phyloP scores from a whole-genome alignment of 768 basidiomycete genomes.

The Xerocomus potaroensis region DNA sequence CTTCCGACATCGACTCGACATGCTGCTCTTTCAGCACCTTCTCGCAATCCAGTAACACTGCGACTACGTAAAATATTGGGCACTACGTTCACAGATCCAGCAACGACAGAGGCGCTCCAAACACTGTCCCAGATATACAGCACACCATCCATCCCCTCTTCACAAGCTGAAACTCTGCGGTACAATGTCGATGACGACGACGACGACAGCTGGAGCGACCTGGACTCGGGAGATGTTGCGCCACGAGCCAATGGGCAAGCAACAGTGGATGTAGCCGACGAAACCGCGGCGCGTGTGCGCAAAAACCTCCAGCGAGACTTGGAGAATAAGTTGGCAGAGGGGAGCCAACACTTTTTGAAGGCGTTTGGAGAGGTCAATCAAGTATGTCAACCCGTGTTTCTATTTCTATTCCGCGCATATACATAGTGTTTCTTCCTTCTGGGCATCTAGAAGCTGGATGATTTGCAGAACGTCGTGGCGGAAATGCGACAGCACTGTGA shows the following conservation, averaged over 20 bases:
- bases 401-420: not conserved
- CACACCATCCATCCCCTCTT: slow-evolving; percentile 11
- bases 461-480: slow-evolving; percentile 68
- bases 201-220: slow-evolving; percentile 29
- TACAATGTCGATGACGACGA: slow-evolving; percentile 32
- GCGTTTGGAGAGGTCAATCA: slow-evolving; percentile 88
- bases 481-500: slow-evolving; percentile 83
- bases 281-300: slow-evolving; percentile 68
- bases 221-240: slow-evolving; percentile 9
- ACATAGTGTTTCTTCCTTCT: not conserved
- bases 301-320: slow-evolving; percentile 81
- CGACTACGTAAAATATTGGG: slow-evolving; percentile 89
- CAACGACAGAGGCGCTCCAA: slow-evolving; percentile 73
- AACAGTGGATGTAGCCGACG: slow-evolving; percentile 41
- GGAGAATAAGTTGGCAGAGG: slow-evolving; percentile 76
- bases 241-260: slow-evolving; percentile 9
- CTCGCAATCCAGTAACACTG: slow-evolving; percentile 73
- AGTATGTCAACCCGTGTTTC: slow-evolving; percentile 42
- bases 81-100: slow-evolving; percentile 71
- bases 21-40: slow-evolving; percentile 3
- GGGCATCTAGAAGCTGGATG: slow-evolving; percentile 68
- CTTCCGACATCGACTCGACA: slow-evolving; percentile 10
- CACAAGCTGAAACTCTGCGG: not conserved
- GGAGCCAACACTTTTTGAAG: slow-evolving; percentile 76
- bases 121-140: slow-evolving; percentile 82